phyloP scores from a whole-genome alignment of 768 basidiomycete species.

The Leucocoprinus birnbaumii region DNA sequence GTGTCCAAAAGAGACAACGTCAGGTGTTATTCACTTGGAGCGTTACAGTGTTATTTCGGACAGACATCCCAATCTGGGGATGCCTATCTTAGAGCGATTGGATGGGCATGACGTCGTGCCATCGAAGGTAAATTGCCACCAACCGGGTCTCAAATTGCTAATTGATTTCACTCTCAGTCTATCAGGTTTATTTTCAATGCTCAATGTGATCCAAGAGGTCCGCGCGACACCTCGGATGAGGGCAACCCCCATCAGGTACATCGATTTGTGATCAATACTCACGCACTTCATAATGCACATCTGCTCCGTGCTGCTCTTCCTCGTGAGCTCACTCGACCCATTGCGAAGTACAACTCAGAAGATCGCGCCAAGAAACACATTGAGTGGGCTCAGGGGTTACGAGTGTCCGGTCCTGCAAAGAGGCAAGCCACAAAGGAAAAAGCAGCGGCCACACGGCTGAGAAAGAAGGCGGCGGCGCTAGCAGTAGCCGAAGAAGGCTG shows the following conservation, averaged over 20 bases:
- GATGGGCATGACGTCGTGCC: background rate
- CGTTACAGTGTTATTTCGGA: background rate
- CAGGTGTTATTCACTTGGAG: background rate
- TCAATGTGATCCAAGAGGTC: background rate
- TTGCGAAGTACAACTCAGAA: too few relatives aligned
- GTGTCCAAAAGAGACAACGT: background rate
- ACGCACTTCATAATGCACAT: slow-evolving; percentile 13
- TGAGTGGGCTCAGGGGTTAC: too few relatives aligned
- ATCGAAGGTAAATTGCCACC: background rate
- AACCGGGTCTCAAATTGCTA: background rate
- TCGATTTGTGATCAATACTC: slow-evolving; percentile 5
- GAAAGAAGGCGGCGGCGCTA: too few relatives aligned
- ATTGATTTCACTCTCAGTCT: background rate
- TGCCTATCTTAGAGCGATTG: background rate
- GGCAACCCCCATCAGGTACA: background rate
- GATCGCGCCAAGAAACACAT: too few relatives aligned
- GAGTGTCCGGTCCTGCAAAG: too few relatives aligned
- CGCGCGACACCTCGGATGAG: background rate
- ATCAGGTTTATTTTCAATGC: background rate
- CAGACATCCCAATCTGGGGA: background rate
- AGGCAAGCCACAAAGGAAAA: too few relatives aligned
- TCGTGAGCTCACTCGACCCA: background rate
- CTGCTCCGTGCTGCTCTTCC: background rate
- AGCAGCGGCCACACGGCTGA: too few relatives aligned
- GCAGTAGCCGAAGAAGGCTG: too few relatives aligned